Conservation (phyloP, 441 rosid species). For the Syzygium malaccense region DNA sequence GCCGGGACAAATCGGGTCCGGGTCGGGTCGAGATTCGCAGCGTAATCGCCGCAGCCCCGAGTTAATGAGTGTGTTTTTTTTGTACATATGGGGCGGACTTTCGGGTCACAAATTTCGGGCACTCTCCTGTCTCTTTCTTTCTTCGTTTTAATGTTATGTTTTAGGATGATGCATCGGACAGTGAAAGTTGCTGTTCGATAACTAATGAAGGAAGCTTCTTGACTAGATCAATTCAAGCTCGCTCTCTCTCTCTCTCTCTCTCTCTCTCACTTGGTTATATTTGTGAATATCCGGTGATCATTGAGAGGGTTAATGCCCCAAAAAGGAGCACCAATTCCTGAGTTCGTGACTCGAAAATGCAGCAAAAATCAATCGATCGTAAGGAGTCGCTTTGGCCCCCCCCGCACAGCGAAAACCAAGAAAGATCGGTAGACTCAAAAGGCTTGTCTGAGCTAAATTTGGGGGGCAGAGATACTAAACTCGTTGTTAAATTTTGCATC, state of each 20-base stretch:
- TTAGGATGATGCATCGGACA: not conserved
- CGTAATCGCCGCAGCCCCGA: not conserved
- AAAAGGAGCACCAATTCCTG: not conserved
- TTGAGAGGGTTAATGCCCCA: not conserved
- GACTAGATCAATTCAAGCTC: not conserved
- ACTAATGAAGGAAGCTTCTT: not conserved
- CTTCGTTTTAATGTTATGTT: not conserved
- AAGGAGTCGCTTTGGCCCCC: too few relatives aligned
- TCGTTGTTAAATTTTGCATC: not conserved
- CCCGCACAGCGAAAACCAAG: not conserved
- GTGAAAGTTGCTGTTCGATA: not conserved
- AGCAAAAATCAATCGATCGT: not conserved
- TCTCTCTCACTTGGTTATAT: not conserved
- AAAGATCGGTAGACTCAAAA: not conserved
- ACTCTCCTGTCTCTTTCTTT: not conserved
- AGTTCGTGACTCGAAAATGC: not conserved
- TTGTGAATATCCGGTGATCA: not conserved
- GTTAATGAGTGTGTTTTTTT: not conserved
- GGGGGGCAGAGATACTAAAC: not conserved
- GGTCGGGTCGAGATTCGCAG: not conserved
- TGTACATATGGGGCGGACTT: not conserved
- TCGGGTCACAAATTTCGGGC: not conserved
- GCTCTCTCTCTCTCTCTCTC: not conserved
- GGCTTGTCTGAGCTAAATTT: not conserved
- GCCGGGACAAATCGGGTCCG: not conserved